Percentiles rank a stretch among this genome's conserved stretches.
Conservation (phyloP, 805 yeast species). For the Brettanomyces anomalus region DNA sequence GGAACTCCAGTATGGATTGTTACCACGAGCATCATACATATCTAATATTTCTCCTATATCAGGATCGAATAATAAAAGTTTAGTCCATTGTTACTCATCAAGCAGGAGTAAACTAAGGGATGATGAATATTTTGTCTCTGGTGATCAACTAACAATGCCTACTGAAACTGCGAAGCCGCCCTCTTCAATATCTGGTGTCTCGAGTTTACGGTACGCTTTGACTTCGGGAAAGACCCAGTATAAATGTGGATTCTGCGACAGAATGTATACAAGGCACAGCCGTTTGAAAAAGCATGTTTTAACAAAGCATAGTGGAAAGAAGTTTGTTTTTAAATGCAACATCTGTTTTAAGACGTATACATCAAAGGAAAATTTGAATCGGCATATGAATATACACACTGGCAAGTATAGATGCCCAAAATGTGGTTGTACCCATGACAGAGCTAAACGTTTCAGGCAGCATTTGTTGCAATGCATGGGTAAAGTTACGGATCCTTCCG, state of each 20-base stretch:
- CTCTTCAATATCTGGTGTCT: too few relatives aligned
- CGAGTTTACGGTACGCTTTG: too few relatives aligned
- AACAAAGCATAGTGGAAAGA: conserved; percentile 16
- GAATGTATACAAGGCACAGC: conserved; percentile 19
- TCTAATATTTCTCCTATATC: too few relatives aligned
- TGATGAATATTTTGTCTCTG: too few relatives aligned
- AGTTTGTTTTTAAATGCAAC: conserved; percentile 13
- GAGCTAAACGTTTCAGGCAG: conserved; percentile 17
- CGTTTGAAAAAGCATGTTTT: conserved; percentile 18
- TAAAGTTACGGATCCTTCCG: background rate
- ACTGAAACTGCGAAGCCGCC: too few relatives aligned
- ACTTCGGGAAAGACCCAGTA: too few relatives aligned
- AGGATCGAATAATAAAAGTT: too few relatives aligned
- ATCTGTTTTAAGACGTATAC: conserved; percentile 15
- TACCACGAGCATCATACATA: too few relatives aligned
- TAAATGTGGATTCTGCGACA: background rate
- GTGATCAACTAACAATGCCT: too few relatives aligned
- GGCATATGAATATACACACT: conserved; percentile 22
- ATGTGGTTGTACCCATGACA: conserved; percentile 19
- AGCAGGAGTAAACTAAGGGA: too few relatives aligned
- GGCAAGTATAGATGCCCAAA: conserved; percentile 17
- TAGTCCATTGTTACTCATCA: too few relatives aligned
- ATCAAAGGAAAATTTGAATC: conserved; percentile 20
- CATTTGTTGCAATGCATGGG: conserved; percentile 8
- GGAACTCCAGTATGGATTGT: too few relatives aligned